Evolutionary conservation across 805 yeast genomes (phyloP).

Genomic region (Wickerhamomyces sydowiorum): DNA sequence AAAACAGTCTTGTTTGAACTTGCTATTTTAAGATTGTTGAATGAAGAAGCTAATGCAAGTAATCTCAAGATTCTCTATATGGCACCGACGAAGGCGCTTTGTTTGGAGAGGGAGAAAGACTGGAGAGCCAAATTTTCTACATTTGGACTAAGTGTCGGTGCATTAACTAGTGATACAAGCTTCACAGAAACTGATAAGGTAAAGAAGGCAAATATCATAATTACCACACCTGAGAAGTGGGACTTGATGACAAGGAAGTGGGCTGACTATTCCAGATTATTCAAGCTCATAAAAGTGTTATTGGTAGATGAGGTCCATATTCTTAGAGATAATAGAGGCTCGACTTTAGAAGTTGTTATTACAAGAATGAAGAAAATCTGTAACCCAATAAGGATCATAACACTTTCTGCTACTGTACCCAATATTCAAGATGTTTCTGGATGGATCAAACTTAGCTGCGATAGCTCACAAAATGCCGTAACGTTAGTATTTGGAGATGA

Average conservation of each 20-base stretch:
- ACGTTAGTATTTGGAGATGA: constrained; percentile 40
- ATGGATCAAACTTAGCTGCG: constrained; percentile 32
- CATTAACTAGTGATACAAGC: constrained; percentile 51
- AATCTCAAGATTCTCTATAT: constrained; percentile 39
- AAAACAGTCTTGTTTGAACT: constrained; percentile 51
- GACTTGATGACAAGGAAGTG: constrained; percentile 49
- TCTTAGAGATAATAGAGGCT: constrained; percentile 40
- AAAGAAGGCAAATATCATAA: constrained; percentile 43
- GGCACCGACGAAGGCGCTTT: constrained; percentile 57
- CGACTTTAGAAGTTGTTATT: constrained; percentile 41
- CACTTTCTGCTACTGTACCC: constrained; percentile 49
- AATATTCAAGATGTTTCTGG: constrained; percentile 41
- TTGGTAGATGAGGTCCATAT: constrained; percentile 44
- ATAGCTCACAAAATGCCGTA: constrained; percentile 23
- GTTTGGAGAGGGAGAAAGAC: constrained; percentile 41
- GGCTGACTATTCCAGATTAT: constrained; percentile 34
- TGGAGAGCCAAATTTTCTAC: constrained; percentile 38
- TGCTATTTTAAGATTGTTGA: constrained; percentile 36
- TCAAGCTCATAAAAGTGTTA: constrained; percentile 39
- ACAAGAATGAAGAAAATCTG: constrained; percentile 41
- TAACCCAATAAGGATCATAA: constrained; percentile 33
- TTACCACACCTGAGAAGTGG: constrained; percentile 62
- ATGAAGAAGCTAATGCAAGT: constrained; percentile 17
- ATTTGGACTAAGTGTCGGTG: constrained; percentile 38
- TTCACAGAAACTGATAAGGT: constrained; percentile 38